Evolutionary conservation across 2,329 filamentous ascomycete species (phyloP), one percentile per base, ranked within the genome.

Genomic region (Aureobasidium sp.): DNA sequence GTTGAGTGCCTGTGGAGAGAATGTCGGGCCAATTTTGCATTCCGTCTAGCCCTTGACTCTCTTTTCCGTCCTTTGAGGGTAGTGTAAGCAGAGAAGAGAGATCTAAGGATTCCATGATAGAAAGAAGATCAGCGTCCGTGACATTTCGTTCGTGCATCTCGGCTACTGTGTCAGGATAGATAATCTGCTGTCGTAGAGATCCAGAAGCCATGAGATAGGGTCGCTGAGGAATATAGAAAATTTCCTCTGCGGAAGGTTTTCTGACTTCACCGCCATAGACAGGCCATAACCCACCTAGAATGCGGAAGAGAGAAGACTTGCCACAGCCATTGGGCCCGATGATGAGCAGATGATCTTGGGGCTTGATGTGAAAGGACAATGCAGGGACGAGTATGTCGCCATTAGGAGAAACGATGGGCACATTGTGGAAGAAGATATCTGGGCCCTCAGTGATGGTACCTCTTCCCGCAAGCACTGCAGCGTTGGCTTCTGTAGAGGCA

Each of bases 21-120:
- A 95, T 88, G 61, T 97, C 91, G 42, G 90, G 85, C 93, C 93
- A 98, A 72, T 97, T 91, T 49, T 91, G 90, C 70, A 96, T 90
- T 6, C 88, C 86, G 65, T 97, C 91, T 84, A 91, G 95, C 21
- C 88, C 89, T 14, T 48, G 19, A 14, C 30, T 50, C 54, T 29
- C 50, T 16, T 54, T 55, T 21, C 24, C 38, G 6, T 42, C 38
- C 34, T 53, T 32, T 14, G 56, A 39, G 11, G 45, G 44, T 3
- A 49, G 10, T 10, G 57, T 32, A 10, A 95, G 81, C 2, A 98
- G 79, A 57, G 85, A 81, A 58, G 90, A 88, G 21, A 98, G 88
- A 55, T 89, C 86, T 3, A 98, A 83, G 22, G 84, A 83, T 21
- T 78, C 77, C 27, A 98, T 80, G 56, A 96, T 88, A 11, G 79